A percentile compares a stretch with the other conserved stretches of the same genome.
Evolutionary conservation across 345 rosid species (phyloP).

Genomic region (Rhodamnia rubescens): DNA sequence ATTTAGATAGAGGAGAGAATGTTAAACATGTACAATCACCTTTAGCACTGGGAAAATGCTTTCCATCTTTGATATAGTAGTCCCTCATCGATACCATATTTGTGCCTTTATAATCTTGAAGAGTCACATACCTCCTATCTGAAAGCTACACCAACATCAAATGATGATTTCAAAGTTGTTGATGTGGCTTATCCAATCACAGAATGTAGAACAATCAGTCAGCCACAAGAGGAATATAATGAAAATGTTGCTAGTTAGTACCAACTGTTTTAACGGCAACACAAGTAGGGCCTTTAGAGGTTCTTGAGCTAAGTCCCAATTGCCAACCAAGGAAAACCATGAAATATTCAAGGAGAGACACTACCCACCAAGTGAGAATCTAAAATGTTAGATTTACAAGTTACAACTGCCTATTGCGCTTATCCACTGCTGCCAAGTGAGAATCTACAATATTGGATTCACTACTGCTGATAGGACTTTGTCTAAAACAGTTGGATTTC

Average conservation of each 20-base stretch:
- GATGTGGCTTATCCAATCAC: neutral
- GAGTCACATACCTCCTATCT: constrained; percentile 31
- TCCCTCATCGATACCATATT: constrained; percentile 43
- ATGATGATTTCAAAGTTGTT: neutral
- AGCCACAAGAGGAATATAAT: neutral
- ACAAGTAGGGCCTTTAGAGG: neutral
- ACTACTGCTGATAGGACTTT: neutral
- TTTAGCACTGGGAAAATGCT: constrained; percentile 27
- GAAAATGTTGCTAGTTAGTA: neutral
- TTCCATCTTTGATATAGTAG: constrained; percentile 28
- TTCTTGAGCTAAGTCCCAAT: neutral
- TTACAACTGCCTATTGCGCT: neutral
- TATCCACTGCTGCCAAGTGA: neutral
- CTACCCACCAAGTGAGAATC: neutral
- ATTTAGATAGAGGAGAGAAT: neutral
- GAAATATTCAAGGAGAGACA: neutral
- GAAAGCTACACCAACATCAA: constrained; percentile 39
- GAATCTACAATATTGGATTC: neutral
- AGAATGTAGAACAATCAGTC: neutral
- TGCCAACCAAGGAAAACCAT: neutral
- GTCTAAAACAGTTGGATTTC: neutral
- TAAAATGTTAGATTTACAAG: neutral
- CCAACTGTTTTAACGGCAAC: neutral
- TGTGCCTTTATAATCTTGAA: constrained; percentile 38
- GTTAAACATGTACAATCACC: constrained; percentile 18